Evolutionary conservation across 1,284 basidiomycete species (phyloP), one percentile per base, ranked within the genome.

Genomic region (Austroboletus niveus): DNA sequence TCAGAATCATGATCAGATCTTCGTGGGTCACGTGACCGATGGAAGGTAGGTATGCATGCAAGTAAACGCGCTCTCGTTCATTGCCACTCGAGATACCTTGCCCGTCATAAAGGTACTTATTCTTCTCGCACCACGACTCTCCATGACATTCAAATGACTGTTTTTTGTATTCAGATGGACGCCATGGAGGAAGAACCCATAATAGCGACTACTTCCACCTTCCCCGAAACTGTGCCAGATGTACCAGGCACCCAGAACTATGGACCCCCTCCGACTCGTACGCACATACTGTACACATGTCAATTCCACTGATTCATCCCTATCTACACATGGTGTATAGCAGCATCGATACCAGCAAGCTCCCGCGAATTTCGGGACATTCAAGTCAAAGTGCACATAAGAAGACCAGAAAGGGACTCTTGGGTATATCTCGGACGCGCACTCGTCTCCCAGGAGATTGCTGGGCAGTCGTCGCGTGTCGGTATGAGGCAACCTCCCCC

Each of bases 341-440:
- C 58, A 54, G 55, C 62, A 61, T 50, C 64, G 51, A 53, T 66
- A 45, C 63, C 66, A 42, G 50, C 70, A 34, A 36, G 38, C 45
- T 31, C 63, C 51, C 77, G 78, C 56, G 84, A 85, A 56, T 85
- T 88, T 64, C 81, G 84, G 52, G 87, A 90, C 52, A 80, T 91
- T 48, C 78, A 85, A 53, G 88, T 90, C 49, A 90, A 91, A 66
- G 86, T 91, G n/a, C 88, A 91, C 62, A 84, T 89, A 58, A 77
- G 88, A 58, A 74, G 82, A 58, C 84, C 88, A 38, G 88, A 89
- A 52, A 81, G 74, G 62, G 89, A 91, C 64, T 78, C 82, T n/a
- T 91, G 88, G 88, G 73, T 80, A 20, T 91, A 91, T 60, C 77
- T 90, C 48, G 88, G 88, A 11, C 79, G 87, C 61, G 88, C 81